Conservation (phyloP, 1,284 basidiomycete genomes). For the Stereum hirsutum region DNA sequence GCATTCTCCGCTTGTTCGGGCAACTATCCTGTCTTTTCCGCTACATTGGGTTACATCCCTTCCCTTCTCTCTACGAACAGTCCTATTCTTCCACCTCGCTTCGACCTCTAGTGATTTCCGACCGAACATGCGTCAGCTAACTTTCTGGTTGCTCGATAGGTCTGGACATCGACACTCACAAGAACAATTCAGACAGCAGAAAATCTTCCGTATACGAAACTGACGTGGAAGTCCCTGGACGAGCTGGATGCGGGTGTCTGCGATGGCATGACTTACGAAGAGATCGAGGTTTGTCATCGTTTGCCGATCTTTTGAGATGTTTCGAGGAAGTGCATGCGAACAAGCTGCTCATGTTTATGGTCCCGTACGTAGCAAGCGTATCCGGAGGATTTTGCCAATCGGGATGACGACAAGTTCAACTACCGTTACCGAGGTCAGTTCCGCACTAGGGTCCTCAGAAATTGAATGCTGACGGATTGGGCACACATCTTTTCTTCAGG, state of each 20-base stretch:
- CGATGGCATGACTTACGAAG: conserved; percentile 99
- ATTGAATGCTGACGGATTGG: neutral
- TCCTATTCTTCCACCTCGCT: too few relatives aligned
- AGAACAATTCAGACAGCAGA: conserved; percentile 91
- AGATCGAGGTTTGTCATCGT: conserved; percentile 70
- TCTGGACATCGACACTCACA: conserved; percentile 95
- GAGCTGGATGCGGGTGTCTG: conserved; percentile 99
- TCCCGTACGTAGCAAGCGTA: conserved; percentile 62
- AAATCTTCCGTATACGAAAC: conserved; percentile 78
- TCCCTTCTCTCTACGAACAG: too few relatives aligned
- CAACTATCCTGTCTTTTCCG: too few relatives aligned
- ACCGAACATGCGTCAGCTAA: too few relatives aligned
- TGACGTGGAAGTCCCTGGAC: conserved; percentile 98
- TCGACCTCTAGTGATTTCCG: too few relatives aligned
- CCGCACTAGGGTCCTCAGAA: conserved; percentile 8
- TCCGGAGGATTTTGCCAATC: conserved; percentile 97
- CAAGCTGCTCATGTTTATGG: neutral
- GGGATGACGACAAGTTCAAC: conserved; percentile 99
- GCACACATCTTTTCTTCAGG: conserved; percentile 23
- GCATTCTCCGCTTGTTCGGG: neutral
- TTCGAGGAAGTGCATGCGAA: neutral
- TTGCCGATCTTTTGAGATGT: neutral
- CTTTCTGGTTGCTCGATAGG: conserved; percentile 26
- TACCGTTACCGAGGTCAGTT: conserved; percentile 82
- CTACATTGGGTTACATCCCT: too few relatives aligned